Conservation (phyloP, 148 eudicot genomes). For the Cornus controversa region DNA sequence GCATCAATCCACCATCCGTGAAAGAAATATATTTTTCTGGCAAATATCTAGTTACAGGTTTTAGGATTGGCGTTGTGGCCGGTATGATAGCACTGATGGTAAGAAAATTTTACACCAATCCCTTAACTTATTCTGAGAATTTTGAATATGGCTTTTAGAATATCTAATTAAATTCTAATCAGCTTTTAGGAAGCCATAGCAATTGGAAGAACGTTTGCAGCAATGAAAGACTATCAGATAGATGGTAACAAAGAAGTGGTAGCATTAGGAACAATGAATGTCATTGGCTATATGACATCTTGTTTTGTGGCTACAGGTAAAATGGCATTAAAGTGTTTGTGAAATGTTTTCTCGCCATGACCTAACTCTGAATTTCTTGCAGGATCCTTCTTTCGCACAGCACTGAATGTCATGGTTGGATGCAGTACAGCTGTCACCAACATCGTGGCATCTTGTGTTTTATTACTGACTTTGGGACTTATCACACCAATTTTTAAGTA, state of each 20-base stretch:
- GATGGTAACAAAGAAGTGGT: constrained; percentile 97
- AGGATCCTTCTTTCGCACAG: constrained; percentile 74
- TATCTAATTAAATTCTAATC: background rate
- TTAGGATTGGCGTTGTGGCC: constrained; percentile 62
- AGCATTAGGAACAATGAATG: constrained; percentile 82
- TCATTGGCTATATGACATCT: constrained; percentile 85
- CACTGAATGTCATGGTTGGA: constrained; percentile 70
- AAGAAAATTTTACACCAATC: constrained; percentile 9
- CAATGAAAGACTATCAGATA: constrained; percentile 70
- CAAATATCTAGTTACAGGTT: constrained; percentile 45
- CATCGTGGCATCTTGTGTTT: constrained; percentile 58
- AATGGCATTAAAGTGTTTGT: background rate
- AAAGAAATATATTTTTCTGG: constrained; percentile 55
- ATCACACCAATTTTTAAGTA: constrained; percentile 69
- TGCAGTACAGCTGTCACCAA: constrained; percentile 71
- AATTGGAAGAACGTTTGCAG: constrained; percentile 88
- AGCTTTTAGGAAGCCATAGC: constrained; percentile 74
- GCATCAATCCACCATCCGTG: constrained; percentile 67
- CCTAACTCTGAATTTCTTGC: constrained; percentile 15
- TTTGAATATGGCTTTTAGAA: background rate
- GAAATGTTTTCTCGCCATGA: too few relatives aligned
- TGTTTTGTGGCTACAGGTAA: constrained; percentile 84
- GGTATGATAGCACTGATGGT: constrained; percentile 79
- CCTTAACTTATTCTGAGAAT: background rate
- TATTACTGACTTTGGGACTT: constrained; percentile 45